Base-by-base conservation (phyloP, 2,329 filamentous ascomycete species). In the Nemania abortiva region DNA sequence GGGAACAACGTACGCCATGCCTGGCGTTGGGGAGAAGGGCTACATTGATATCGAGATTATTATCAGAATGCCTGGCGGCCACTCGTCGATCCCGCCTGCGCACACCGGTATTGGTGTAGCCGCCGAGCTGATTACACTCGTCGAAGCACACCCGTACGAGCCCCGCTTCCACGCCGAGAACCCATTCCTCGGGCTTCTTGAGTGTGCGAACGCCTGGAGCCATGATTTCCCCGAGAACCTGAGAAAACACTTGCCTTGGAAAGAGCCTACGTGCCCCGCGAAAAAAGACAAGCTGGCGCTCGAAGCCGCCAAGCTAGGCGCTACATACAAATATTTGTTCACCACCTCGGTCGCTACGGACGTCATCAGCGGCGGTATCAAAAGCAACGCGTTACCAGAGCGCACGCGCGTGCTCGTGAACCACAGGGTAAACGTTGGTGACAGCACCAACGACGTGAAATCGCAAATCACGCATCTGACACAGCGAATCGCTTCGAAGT, bases 321-420 rank as follows among this genome's bases (percentile, higher is more conserved):
- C 78, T 0, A 55, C 50, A 6, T 77, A 79, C 60, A 82, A 83
- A 50, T 90, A 87, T 74, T 81, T 87, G 24, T 84, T 91, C 67
- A 87, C 88, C 47, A 91, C 89, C 0, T 90, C 88, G 0, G 84
- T 88, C 45, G 86, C 90, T 0, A 84, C 89, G 1, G 89, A 91
- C 74, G 78, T 89, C 6, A 88, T 92, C 70, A 74, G 76, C 4
- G 90, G 90, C 1, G 90, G 90, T 0, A 82, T 87, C 55, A 92
- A 92, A 80, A 85, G 86, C 76, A 92, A 92, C 70, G 89, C 90
- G 0, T 84, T 92, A 54, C 91, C 91, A 0, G 90, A 92, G 74
- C 82, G 84, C 10, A 87, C 85, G 0, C 81, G 81, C 0, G 81
- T 88, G 0, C 84, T 86, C 0, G 85, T 92, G 61, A 91, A 92